These are phyloP conservation scores for Saccharomyces hybrid DNA, from an alignment of 1,139 yeast genomes.

Conservation along the genomic window DNA sequence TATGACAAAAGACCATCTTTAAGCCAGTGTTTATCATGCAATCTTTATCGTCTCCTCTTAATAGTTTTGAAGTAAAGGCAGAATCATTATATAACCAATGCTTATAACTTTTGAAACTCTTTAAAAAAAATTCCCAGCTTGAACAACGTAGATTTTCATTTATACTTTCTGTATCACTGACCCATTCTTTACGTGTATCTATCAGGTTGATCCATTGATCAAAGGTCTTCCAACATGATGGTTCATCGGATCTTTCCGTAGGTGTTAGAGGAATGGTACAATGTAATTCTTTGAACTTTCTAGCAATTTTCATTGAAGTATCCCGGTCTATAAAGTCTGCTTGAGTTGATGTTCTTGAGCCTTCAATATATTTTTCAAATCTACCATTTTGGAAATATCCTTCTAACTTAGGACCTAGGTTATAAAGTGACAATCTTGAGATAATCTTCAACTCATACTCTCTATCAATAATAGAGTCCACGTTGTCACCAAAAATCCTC, in stretches of 20 bases:
- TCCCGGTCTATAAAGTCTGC: conserved; percentile 56
- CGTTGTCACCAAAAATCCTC: conserved; percentile 83
- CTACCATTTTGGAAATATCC: conserved; percentile 87
- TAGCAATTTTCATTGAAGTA: conserved; percentile 72
- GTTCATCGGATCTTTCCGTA: conserved; percentile 45
- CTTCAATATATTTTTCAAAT: conserved; percentile 80
- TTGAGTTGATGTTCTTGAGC: conserved; percentile 45
- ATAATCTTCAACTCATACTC: conserved; percentile 62
- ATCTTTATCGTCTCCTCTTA: not conserved
- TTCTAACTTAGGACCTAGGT: conserved; percentile 73
- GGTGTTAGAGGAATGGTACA: conserved; percentile 54
- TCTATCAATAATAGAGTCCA: conserved; percentile 74
- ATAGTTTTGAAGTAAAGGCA: not conserved
- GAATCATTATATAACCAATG: conserved; percentile 45
- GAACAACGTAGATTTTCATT: conserved; percentile 42
- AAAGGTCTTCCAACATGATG: conserved; percentile 62
- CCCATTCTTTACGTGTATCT: conserved; percentile 34
- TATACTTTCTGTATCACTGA: conserved; percentile 26
- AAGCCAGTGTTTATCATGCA: conserved; percentile 38
- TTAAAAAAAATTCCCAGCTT: conserved; percentile 43
- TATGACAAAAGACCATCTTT: conserved; percentile 70
- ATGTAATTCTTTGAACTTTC: conserved; percentile 91
- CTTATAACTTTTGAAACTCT: conserved; percentile 43
- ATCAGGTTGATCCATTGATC: conserved; percentile 62
- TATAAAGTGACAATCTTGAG: conserved; percentile 56